phyloP scores from a whole-genome alignment of 2,329 filamentous ascomycete species.

The Didymella exigua region DNA sequence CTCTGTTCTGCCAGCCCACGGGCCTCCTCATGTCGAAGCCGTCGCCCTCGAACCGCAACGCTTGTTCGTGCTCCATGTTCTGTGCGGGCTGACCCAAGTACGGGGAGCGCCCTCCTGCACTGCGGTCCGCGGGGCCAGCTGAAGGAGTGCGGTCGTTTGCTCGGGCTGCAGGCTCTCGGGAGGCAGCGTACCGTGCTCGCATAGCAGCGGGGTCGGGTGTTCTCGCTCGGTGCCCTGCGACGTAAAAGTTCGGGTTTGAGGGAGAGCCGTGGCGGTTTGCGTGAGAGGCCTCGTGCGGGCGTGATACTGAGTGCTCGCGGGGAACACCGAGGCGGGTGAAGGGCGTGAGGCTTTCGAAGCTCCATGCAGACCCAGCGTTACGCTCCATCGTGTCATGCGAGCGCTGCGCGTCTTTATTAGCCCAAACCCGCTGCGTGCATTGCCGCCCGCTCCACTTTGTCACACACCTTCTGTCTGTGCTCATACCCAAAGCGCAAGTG shows the following conservation, averaged over 20 bases:
- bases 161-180: conserved; percentile 1
- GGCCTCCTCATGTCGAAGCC: conserved; percentile 62
- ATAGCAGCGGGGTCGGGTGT: conserved; percentile 10
- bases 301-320: conserved; percentile 9
- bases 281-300: conserved; percentile 12
- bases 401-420: conserved; percentile 32
- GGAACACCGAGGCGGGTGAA: conserved; percentile 16
- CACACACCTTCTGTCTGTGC: conserved; percentile 45
- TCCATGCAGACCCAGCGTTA: conserved; percentile 38
- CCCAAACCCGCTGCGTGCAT: conserved; percentile 19
- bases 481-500: conserved; percentile 39
- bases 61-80: conserved; percentile 31
- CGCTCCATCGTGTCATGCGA: conserved; percentile 43
- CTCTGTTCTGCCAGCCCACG: conserved; percentile 43
- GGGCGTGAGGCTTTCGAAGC: conserved; percentile 14
- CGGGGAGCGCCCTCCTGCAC: conserved; percentile 30
- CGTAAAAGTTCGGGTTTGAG: conserved; percentile 5
- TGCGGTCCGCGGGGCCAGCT: conserved; percentile 16
- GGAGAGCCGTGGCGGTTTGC: conserved; percentile 7
- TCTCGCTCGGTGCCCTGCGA: conserved; percentile 9
- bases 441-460: conserved; percentile 14
- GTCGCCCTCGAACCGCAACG: conserved; percentile 55
- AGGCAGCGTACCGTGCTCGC: not conserved
- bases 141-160: conserved; percentile 4
- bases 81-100: conserved; percentile 3